phyloP scores from a whole-genome alignment of 345 rosid genomes.

The Corchorus capsularis region DNA sequence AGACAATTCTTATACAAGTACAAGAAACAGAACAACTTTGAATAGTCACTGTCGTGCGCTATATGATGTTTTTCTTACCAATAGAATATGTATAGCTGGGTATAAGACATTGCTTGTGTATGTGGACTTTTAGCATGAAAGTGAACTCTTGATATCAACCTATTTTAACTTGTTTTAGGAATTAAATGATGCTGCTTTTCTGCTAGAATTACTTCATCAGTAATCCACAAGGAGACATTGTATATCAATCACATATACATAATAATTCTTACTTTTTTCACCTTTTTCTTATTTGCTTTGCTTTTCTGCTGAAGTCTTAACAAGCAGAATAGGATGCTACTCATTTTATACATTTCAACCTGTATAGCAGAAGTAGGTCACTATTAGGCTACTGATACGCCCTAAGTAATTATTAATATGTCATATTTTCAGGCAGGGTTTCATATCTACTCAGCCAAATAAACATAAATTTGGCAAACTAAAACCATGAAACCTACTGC shows the following conservation, averaged over 20 bases:
- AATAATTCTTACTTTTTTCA: background rate
- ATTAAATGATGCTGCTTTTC: slow-evolving; percentile 2
- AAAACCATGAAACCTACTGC: background rate
- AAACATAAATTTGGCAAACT: background rate
- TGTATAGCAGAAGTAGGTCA: background rate
- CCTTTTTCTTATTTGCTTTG: background rate
- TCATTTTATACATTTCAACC: background rate
- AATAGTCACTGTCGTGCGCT: background rate
- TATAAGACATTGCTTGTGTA: background rate
- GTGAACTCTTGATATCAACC: background rate
- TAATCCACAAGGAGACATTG: background rate
- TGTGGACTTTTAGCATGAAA: background rate
- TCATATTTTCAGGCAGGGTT: background rate
- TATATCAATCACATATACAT: background rate
- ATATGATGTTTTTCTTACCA: background rate
- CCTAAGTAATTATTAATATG: background rate
- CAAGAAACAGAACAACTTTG: background rate
- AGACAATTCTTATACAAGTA: background rate
- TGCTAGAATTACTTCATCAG: background rate
- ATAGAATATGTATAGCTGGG: background rate
- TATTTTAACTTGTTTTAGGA: slow-evolving; percentile 5
- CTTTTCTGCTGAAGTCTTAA: background rate
- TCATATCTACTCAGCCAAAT: background rate
- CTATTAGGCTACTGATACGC: background rate
- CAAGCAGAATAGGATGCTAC: background rate